phyloP scores from a whole-genome alignment of 371 early-diverging fungal species.

The Mortierella sp. region DNA sequence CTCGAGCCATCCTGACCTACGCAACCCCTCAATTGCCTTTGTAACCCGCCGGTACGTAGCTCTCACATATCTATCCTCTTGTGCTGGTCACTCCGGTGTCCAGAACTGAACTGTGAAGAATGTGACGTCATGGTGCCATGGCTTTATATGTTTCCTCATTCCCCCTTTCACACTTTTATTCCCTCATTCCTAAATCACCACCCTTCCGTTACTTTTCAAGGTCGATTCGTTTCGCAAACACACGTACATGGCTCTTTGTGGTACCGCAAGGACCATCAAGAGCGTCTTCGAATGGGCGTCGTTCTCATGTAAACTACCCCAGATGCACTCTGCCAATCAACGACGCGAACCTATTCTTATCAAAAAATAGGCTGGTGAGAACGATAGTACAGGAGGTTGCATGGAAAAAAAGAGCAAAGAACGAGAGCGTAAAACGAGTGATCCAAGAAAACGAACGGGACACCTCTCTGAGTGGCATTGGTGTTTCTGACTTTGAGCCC shows the following conservation, averaged over 20 bases:
- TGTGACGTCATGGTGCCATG: constrained; percentile 6
- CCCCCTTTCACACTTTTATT: neutral
- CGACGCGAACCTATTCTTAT: neutral
- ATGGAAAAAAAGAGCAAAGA: neutral
- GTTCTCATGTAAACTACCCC: constrained; percentile 21
- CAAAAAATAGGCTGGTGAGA: neutral
- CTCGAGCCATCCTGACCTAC: constrained; percentile 10
- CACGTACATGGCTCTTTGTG: constrained; percentile 27
- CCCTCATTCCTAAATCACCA: neutral
- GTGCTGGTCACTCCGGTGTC: neutral
- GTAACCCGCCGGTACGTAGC: no score
- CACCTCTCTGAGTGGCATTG: neutral
- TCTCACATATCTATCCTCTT: neutral
- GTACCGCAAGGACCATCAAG: constrained; percentile 21
- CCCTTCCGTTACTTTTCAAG: neutral
- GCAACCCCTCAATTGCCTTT: neutral
- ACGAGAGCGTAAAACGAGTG: neutral
- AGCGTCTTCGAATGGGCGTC: constrained; percentile 20
- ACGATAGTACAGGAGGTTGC: neutral
- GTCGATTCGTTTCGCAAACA: neutral
- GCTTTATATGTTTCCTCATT: neutral
- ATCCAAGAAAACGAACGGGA: neutral
- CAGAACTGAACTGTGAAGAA: neutral
- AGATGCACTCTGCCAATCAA: no score
- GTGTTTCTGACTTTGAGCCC: neutral